Conservation (phyloP, 1,139 yeast genomes). For the Candida neerlandica region DNA sequence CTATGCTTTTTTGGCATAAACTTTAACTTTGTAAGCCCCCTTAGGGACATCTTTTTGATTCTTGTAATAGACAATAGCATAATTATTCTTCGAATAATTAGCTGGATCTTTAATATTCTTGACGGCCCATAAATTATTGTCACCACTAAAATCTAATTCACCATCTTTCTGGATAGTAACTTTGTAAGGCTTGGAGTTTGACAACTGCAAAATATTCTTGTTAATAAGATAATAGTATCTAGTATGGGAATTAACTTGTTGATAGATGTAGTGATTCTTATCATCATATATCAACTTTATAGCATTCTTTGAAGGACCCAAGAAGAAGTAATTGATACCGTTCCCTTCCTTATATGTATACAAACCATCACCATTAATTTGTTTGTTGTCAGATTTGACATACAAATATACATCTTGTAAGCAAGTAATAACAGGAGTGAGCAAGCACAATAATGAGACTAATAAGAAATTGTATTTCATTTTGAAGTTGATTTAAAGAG, state of each 20-base stretch:
- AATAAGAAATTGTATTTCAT: conserved; percentile 2
- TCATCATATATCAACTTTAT: conserved; percentile 1
- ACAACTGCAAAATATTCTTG: conserved; percentile 14
- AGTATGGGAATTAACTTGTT: conserved; percentile 3
- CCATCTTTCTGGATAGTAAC: conserved; percentile 22
- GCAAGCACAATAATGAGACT: conserved; percentile 1
- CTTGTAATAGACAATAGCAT: conserved; percentile 23
- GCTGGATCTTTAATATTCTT: conserved; percentile 45
- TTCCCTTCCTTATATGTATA: conserved; percentile 53
- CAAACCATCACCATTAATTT: conserved; percentile 29
- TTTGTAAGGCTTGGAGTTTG: conserved; percentile 14
- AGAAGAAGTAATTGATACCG: conserved; percentile 47
- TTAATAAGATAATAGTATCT: conserved; percentile 6
- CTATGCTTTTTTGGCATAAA: conserved; percentile 4
- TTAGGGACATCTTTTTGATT: conserved; percentile 15
- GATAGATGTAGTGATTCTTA: background rate
- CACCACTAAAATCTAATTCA: conserved; percentile 29
- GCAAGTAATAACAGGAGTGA: conserved; percentile 7
- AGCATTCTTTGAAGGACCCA: conserved; percentile 14
- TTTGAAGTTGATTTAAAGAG: background rate
- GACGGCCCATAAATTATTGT: conserved; percentile 37
- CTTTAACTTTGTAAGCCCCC: conserved; percentile 16
- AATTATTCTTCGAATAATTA: conserved; percentile 29
- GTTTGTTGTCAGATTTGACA: conserved; percentile 14
- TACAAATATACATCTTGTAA: conserved; percentile 6